Evolutionary conservation across 108 stramenopile genomes (phyloP).

Genomic region (Skeletonema grethae): DNA sequence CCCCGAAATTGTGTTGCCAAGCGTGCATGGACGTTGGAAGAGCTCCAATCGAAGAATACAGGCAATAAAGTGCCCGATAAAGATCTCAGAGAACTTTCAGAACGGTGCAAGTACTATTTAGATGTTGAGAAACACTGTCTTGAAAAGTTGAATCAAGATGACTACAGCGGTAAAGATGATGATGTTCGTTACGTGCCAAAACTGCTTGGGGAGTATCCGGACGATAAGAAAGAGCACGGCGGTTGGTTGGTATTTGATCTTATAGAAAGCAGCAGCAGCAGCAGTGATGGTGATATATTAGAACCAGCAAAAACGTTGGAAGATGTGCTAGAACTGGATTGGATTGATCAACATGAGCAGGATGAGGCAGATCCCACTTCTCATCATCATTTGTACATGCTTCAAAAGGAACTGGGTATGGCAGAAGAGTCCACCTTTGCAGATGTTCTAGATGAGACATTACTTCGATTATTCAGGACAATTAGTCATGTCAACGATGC

Average conservation of each 20-base stretch:
- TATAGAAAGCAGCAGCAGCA: slow-evolving; percentile 16
- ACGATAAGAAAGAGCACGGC: not conserved
- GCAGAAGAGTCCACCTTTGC: slow-evolving; percentile 51
- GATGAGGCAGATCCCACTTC: slow-evolving; percentile 18
- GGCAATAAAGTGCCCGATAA: not conserved
- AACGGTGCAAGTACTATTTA: slow-evolving; percentile 72
- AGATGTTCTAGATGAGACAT: slow-evolving; percentile 55
- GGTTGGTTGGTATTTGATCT: slow-evolving; percentile 77
- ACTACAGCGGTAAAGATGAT: not conserved
- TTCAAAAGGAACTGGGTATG: slow-evolving; percentile 54
- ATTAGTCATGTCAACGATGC: slow-evolving; percentile 51
- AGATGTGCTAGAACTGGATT: slow-evolving; percentile 60
- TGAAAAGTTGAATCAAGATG: slow-evolving; percentile 42
- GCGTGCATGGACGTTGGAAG: slow-evolving; percentile 1
- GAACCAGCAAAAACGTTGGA: slow-evolving; percentile 47
- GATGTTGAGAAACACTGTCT: slow-evolving; percentile 76
- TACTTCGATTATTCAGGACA: slow-evolving; percentile 51
- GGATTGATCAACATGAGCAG: slow-evolving; percentile 26
- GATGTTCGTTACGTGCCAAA: slow-evolving; percentile 28
- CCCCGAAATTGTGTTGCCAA: not conserved
- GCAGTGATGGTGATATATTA: not conserved
- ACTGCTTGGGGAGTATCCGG: slow-evolving; percentile 30
- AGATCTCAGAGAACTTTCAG: slow-evolving; percentile 6
- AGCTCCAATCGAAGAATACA: not conserved
- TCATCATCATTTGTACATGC: slow-evolving; percentile 46